Percentiles rank a stretch among this genome's conserved stretches.
phyloP scores from a whole-genome alignment of 768 basidiomycete genomes.

The Psilocybe sp. region DNA sequence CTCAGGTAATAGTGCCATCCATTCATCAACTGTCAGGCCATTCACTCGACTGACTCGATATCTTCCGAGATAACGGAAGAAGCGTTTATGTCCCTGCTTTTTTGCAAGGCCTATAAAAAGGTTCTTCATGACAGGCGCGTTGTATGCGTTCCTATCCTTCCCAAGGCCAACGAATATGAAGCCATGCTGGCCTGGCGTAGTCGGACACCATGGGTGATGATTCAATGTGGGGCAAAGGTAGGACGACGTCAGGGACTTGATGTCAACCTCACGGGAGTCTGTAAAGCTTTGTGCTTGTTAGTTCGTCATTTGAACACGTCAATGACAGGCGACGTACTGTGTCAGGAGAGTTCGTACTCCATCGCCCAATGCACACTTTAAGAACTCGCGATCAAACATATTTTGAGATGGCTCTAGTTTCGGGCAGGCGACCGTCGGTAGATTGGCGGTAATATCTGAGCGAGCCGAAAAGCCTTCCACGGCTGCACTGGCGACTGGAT shows the following conservation, averaged over 20 bases:
- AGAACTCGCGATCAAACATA: conserved; percentile 35
- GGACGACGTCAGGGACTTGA: conserved; percentile 29
- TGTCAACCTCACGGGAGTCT: conserved; percentile 14
- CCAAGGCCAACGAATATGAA: conserved; percentile 57
- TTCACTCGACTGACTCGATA: conserved; percentile 42
- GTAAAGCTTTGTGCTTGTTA: conserved; percentile 12
- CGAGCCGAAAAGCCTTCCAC: not conserved
- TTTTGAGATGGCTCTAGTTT: conserved; percentile 14
- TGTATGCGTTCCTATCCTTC: conserved; percentile 40
- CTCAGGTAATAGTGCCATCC: conserved; percentile 35
- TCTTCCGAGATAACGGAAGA: conserved; percentile 44
- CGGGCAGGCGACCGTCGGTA: too few species aligned
- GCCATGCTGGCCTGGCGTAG: conserved; percentile 45
- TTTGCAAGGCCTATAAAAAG: conserved; percentile 43
- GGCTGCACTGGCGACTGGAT: too few species aligned
- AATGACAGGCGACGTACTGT: conserved; percentile 22
- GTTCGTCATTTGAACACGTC: not conserved
- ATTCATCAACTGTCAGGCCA: conserved; percentile 42
- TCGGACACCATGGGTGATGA: conserved; percentile 55
- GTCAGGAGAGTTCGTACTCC: conserved; percentile 34
- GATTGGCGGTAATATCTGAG: not conserved
- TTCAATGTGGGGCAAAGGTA: conserved; percentile 50
- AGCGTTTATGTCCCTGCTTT: conserved; percentile 19
- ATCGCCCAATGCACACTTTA: conserved; percentile 37
- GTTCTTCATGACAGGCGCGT: conserved; percentile 34